Evolutionary conservation across 2,329 filamentous ascomycete genomes (phyloP).

Genomic region (Beauveria medogensis): DNA sequence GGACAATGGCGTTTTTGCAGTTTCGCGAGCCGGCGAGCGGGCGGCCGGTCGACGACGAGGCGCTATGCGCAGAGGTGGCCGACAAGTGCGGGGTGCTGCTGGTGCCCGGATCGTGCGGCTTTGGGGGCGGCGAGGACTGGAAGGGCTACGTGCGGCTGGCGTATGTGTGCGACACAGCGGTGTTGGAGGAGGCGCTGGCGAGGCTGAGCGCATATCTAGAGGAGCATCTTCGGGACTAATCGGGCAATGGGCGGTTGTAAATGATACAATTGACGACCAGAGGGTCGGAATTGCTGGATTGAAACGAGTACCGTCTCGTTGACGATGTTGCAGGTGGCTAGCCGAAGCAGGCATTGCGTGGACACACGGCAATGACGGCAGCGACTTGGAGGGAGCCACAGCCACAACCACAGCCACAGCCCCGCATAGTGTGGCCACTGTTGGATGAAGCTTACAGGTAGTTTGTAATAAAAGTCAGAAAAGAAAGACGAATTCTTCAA

Average conservation of each 20-base stretch:
- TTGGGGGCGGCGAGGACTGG: constrained; percentile 59
- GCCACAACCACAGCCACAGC: background rate
- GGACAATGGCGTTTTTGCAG: constrained; percentile 70
- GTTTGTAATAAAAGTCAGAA: too few species aligned
- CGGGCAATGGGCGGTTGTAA: background rate
- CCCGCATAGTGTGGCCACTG: too few species aligned
- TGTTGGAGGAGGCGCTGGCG: constrained; percentile 59
- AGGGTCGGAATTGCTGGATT: background rate
- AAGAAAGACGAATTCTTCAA: too few species aligned
- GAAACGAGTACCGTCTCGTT: background rate
- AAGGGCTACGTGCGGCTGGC: constrained; percentile 70
- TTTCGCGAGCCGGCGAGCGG: constrained; percentile 48
- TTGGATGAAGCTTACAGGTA: too few species aligned
- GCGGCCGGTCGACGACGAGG: constrained; percentile 60
- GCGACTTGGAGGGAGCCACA: background rate
- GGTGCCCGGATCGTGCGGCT: constrained; percentile 64
- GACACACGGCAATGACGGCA: constrained; percentile 5
- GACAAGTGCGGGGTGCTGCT: constrained; percentile 65
- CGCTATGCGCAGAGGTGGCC: constrained; percentile 61
- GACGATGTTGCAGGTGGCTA: background rate
- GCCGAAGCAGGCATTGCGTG: background rate
- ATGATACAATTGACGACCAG: too few species aligned
- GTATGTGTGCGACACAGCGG: constrained; percentile 62
- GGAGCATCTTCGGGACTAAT: background rate
- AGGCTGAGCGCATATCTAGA: constrained; percentile 33